phyloP scores from a whole-genome alignment of 2,329 filamentous ascomycete genomes.

The Neospermospora avenae region DNA sequence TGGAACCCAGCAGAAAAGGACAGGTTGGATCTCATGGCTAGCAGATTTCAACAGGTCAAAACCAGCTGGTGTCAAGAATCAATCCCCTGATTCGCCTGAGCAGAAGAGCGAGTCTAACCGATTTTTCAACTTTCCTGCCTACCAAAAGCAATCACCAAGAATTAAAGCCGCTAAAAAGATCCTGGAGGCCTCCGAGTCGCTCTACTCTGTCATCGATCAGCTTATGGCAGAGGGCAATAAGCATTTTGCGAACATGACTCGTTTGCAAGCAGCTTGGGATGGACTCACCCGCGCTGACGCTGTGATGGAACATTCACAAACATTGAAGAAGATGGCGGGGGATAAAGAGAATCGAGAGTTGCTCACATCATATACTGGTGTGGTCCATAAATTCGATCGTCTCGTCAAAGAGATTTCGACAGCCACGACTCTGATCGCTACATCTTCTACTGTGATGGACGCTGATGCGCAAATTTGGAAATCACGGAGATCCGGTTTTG shows the following conservation, averaged over 20 bases:
- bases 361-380: neutral
- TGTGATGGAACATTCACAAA: neutral
- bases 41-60: neutral
- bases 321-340: neutral
- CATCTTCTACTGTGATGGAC: neutral
- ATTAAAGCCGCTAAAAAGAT: neutral
- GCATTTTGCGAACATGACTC: neutral
- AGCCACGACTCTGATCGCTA: neutral
- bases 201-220: neutral
- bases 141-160: neutral
- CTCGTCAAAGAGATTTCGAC: neutral
- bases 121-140: neutral
- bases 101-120: neutral
- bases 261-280: neutral
- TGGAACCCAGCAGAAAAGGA: too few relatives aligned
- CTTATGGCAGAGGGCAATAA: constrained; percentile 2
- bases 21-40: neutral
- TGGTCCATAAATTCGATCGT: neutral
- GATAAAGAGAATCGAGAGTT: neutral
- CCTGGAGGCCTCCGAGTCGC: neutral
- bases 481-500: neutral
- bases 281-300: neutral
- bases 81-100: neutral
- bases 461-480: neutral
- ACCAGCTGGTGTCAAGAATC: neutral